Evolutionary conservation across 129 eudicot genomes (phyloP).

Genomic region (Pseudognaphalium luteoalbum): DNA sequence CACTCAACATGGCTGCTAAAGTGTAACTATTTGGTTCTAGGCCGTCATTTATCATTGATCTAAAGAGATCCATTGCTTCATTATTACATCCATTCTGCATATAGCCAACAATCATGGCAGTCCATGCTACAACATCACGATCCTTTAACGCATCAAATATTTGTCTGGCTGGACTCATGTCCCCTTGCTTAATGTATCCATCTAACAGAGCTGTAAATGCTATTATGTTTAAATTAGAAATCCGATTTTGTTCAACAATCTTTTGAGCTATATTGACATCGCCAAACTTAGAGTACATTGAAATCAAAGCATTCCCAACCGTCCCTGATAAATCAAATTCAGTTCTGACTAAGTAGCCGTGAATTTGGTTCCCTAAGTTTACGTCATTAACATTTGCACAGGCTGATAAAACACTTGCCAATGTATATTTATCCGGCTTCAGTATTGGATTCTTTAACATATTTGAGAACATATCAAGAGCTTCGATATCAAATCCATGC

Average conservation of each 20-base stretch:
- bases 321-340: slow-evolving; percentile 51
- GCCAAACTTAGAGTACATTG: slow-evolving; percentile 73
- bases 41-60: slow-evolving; percentile 62
- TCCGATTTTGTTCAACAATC: slow-evolving; percentile 33
- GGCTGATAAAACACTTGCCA: slow-evolving; percentile 71
- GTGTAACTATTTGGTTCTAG: slow-evolving; percentile 71
- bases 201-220: slow-evolving; percentile 74
- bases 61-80: slow-evolving; percentile 62
- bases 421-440: slow-evolving; percentile 64
- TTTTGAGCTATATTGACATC: slow-evolving; percentile 50
- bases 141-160: slow-evolving; percentile 63
- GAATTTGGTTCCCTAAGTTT: slow-evolving; percentile 60
- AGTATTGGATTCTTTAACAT: slow-evolving; percentile 46
- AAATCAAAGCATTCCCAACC: slow-evolving; percentile 73
- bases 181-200: slow-evolving; percentile 74
- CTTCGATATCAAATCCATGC: slow-evolving; percentile 54
- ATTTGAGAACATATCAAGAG: slow-evolving; percentile 50
- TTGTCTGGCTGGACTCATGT: slow-evolving; percentile 50
- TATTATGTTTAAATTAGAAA: slow-evolving; percentile 46
- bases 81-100: slow-evolving; percentile 60
- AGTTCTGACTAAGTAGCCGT: slow-evolving; percentile 53
- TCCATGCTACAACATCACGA: slow-evolving; percentile 83
- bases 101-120: slow-evolving; percentile 88
- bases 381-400: slow-evolving; percentile 60
- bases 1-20: slow-evolving; percentile 68